These are phyloP conservation scores for Rhododendron griersonianum DNA, from an alignment of 148 eudicot genomes.

Conservation along the genomic window DNA sequence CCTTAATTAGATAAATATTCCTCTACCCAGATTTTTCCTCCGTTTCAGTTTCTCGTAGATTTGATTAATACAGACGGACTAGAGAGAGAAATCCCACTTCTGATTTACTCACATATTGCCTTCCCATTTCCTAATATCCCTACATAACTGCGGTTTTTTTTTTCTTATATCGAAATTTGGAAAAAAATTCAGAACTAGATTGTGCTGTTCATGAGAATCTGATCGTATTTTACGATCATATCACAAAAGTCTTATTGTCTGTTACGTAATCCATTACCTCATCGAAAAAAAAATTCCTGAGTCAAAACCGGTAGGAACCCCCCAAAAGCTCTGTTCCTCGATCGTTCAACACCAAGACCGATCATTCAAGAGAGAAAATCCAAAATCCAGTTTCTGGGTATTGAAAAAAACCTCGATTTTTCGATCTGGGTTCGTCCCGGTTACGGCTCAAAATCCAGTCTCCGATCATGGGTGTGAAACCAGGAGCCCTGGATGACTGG, in stretches of 20 bases:
- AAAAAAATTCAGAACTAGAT: neutral
- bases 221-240: slow-evolving; percentile 10
- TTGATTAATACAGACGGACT: neutral
- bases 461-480: slow-evolving; percentile 36
- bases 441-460: slow-evolving; percentile 7
- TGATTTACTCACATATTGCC: neutral
- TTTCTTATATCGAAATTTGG: neutral
- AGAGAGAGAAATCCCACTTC: slow-evolving; percentile 7
- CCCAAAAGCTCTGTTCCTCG: neutral
- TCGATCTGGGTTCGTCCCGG: slow-evolving; percentile 38
- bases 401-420: slow-evolving; percentile 15
- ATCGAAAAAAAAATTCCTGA: neutral
- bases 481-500: slow-evolving; percentile 59
- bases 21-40: neutral
- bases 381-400: slow-evolving; percentile 31
- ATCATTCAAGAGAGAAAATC: neutral
- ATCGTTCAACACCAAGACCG: neutral
- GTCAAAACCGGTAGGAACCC: neutral
- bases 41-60: neutral
- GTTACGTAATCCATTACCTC: slow-evolving; percentile 7
- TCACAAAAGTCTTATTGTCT: neutral
- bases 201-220: slow-evolving; percentile 1
- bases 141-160: neutral
- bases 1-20: slow-evolving; percentile 5
- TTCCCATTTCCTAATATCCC: neutral